phyloP scores from a whole-genome alignment of 345 rosid species.

The Lumnitzera racemosa region DNA sequence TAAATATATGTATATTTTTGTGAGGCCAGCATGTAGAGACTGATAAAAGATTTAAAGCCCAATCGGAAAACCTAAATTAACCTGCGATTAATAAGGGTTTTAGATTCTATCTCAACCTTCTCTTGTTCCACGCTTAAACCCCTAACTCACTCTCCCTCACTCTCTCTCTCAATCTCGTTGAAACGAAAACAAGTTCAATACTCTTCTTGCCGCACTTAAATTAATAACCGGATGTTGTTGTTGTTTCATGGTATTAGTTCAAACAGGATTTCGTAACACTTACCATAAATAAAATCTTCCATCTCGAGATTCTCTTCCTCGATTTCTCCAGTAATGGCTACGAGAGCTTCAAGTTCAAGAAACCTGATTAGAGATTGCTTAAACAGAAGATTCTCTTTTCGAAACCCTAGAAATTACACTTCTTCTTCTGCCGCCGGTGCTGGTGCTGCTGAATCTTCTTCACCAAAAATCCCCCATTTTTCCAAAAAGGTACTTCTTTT shows the following conservation, averaged over 20 bases:
- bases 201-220: too few species aligned
- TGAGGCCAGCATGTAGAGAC: too few species aligned
- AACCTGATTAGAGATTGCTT: conserved; percentile 35
- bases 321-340: conserved; percentile 31
- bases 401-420: conserved; percentile 35
- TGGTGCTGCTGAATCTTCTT: conserved; percentile 10
- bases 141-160: too few species aligned
- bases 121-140: background rate
- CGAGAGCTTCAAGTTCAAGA: conserved; percentile 32
- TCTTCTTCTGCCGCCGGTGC: conserved; percentile 15
- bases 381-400: conserved; percentile 26
- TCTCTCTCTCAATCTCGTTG: too few species aligned
- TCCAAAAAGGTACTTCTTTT: conserved; percentile 45
- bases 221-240: background rate
- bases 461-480: conserved; percentile 70
- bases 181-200: too few species aligned
- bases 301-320: background rate
- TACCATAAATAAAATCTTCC: too few species aligned
- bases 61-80: too few species aligned
- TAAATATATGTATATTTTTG: too few species aligned
- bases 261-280: too few species aligned
- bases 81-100: conserved; percentile 7
- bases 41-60: too few species aligned
- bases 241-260: background rate
- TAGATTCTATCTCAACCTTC: background rate